Conservation (phyloP, 768 basidiomycete genomes). For the Kwoniella sp. region DNA sequence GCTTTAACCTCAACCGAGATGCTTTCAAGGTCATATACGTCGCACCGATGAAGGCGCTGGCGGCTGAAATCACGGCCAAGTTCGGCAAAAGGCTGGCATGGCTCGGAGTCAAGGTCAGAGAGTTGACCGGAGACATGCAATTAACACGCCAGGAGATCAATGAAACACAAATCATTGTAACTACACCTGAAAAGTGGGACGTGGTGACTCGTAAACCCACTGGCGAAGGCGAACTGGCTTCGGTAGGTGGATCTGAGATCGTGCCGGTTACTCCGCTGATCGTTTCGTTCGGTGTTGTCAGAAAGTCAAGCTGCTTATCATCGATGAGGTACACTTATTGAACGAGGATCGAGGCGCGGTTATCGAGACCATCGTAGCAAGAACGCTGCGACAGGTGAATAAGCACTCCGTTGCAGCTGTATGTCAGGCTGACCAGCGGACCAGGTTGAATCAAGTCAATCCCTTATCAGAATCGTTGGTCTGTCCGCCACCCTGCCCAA, state of each 20-base stretch:
- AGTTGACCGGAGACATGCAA: constrained; percentile 98
- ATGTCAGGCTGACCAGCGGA: neutral
- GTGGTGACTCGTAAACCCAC: constrained; percentile 96
- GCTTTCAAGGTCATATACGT: constrained; percentile 97
- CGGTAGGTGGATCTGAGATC: constrained; percentile 56
- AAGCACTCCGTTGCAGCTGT: constrained; percentile 13
- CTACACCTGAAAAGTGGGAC: constrained; percentile 99
- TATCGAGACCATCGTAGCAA: constrained; percentile 94
- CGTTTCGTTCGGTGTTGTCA: constrained; percentile 47
- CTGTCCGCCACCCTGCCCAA: constrained; percentile 92
- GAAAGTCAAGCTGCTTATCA: constrained; percentile 90
- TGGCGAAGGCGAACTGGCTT: constrained; percentile 92
- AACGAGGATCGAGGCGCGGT: constrained; percentile 98
- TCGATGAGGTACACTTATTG: constrained; percentile 93
- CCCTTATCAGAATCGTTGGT: constrained; percentile 91
- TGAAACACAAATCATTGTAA: constrained; percentile 94
- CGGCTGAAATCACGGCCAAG: constrained; percentile 90
- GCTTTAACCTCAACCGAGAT: constrained; percentile 59
- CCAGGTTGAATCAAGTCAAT: constrained; percentile 96
- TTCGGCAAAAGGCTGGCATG: constrained; percentile 82
- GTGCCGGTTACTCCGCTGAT: constrained; percentile 7
- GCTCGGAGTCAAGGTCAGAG: constrained; percentile 79
- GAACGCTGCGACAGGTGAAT: constrained; percentile 83
- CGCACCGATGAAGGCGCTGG: constrained; percentile 97
- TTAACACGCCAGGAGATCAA: constrained; percentile 88